These are phyloP conservation scores for Yamadazyma philogaea DNA, from an alignment of 805 yeast genomes.

Conservation along the genomic window DNA sequence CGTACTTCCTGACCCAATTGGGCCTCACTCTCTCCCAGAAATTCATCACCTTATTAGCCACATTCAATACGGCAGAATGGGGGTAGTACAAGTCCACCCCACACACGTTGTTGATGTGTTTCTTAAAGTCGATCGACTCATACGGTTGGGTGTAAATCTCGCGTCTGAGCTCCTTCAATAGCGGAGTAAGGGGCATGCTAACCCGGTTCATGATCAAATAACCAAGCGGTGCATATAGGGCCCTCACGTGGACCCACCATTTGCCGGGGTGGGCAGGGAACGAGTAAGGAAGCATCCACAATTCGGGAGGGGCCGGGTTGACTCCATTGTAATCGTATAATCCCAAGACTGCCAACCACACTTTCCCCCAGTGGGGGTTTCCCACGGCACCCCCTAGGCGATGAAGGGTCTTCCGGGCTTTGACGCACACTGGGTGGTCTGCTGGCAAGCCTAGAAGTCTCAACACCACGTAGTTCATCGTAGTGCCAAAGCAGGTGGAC, in stretches of 20 bases:
- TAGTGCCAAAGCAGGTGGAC: constrained; percentile 92
- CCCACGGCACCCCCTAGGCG: constrained; percentile 86
- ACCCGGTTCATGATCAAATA: constrained; percentile 62
- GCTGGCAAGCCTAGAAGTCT: constrained; percentile 74
- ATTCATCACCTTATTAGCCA: constrained; percentile 57
- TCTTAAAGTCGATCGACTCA: constrained; percentile 61
- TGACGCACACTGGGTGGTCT: constrained; percentile 72
- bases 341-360: constrained; percentile 79
- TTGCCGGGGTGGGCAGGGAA: constrained; percentile 88
- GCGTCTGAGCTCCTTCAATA: constrained; percentile 60
- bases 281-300: constrained; percentile 81
- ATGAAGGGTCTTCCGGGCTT: constrained; percentile 69
- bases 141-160: constrained; percentile 75
- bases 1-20: constrained; percentile 54
- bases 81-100: constrained; percentile 94
- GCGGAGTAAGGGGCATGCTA: constrained; percentile 58
- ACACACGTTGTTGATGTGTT: constrained; percentile 79
- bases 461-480: constrained; percentile 77
- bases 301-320: constrained; percentile 96
- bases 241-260: constrained; percentile 99
- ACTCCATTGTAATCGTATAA: constrained; percentile 95
- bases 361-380: constrained; percentile 96
- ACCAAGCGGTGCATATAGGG: constrained; percentile 83
- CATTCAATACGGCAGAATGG: constrained; percentile 66
- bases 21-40: constrained; percentile 77